phyloP scores from a whole-genome alignment of 208 protist genomes.

The Trypanosoma mega region DNA sequence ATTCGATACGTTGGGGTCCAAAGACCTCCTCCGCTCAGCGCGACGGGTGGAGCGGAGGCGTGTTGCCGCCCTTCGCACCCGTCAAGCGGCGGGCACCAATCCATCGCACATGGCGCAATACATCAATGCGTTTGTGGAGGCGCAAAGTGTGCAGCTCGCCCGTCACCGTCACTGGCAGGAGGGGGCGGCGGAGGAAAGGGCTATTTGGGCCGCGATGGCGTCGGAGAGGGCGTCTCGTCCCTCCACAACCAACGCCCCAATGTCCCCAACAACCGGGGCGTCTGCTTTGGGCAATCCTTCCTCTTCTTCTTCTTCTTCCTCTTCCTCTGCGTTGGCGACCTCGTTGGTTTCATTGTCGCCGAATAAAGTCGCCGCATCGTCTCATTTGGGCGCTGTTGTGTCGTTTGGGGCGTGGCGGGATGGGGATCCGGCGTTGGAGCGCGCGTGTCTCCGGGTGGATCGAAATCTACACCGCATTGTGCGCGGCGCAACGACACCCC shows the following conservation, averaged over 20 bases:
- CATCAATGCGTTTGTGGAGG: constrained; percentile 64
- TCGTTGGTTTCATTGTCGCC: no score
- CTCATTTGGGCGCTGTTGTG: no score
- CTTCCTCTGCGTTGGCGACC: not conserved
- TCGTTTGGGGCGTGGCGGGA: constrained; percentile 29
- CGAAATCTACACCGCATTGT: constrained; percentile 30
- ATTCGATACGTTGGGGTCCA: not conserved
- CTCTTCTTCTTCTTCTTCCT: constrained; percentile 3
- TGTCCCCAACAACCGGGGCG: not conserved
- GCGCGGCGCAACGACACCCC: constrained; percentile 29
- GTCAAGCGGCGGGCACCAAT: constrained; percentile 26
- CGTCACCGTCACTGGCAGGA: constrained; percentile 9
- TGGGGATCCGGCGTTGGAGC: constrained; percentile 10
- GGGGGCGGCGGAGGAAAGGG: constrained; percentile 1
- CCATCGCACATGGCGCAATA: constrained; percentile 66
- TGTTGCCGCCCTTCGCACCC: not conserved
- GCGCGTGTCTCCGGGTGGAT: constrained; percentile 15
- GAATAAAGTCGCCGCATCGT: not conserved
- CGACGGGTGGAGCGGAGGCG: constrained; percentile 17
- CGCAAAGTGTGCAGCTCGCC: constrained; percentile 36
- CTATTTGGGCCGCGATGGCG: constrained; percentile 5
- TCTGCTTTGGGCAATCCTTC: no score
- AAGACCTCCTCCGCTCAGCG: constrained; percentile 18
- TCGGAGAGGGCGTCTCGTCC: not conserved
- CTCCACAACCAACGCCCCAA: not conserved